phyloP scores from a whole-genome alignment of 768 basidiomycete genomes.

The Panaeolus papilionaceus region DNA sequence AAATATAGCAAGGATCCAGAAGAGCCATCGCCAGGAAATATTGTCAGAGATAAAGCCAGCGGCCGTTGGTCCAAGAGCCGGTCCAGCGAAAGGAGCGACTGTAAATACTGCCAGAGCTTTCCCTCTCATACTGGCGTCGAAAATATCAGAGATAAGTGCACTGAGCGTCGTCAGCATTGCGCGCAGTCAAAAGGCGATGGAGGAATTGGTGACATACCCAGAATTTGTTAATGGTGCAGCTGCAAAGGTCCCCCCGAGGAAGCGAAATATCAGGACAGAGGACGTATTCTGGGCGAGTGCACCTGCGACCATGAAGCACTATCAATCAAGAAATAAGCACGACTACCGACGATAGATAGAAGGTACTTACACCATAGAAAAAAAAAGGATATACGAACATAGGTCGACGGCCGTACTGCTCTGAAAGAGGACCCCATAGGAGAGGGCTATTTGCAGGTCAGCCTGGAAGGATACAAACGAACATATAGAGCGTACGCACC shows the following conservation, averaged over 20 bases:
- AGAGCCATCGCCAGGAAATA: conserved; percentile 70
- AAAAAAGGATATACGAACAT: conserved; percentile 63
- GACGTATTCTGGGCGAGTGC: conserved; percentile 67
- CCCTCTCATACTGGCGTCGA: conserved; percentile 66
- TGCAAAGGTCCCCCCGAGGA: conserved; percentile 74
- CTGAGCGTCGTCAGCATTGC: conserved; percentile 25
- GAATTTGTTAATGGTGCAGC: conserved; percentile 73
- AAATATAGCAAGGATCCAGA: conserved; percentile 67
- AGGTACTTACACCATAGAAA: conserved; percentile 51
- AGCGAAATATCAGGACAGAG: conserved; percentile 71
- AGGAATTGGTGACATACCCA: conserved; percentile 47
- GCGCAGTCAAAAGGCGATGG: conserved; percentile 2
- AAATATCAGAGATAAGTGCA: conserved; percentile 62
- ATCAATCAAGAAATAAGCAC: conserved; percentile 6
- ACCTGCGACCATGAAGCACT: conserved; percentile 68
- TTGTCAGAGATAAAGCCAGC: conserved; percentile 51
- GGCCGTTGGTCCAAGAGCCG: conserved; percentile 61
- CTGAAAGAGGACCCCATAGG: conserved; percentile 62
- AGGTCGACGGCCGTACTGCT: conserved; percentile 64
- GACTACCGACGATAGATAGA: not conserved
- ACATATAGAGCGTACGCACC: conserved; percentile 34
- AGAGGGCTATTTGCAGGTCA: conserved; percentile 42
- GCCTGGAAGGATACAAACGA: not conserved
- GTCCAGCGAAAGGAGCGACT: conserved; percentile 72
- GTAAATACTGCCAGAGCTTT: conserved; percentile 71